Base-by-base conservation (phyloP, 352 stramenopile genomes). In the Globisporangium okanoganense region DNA sequence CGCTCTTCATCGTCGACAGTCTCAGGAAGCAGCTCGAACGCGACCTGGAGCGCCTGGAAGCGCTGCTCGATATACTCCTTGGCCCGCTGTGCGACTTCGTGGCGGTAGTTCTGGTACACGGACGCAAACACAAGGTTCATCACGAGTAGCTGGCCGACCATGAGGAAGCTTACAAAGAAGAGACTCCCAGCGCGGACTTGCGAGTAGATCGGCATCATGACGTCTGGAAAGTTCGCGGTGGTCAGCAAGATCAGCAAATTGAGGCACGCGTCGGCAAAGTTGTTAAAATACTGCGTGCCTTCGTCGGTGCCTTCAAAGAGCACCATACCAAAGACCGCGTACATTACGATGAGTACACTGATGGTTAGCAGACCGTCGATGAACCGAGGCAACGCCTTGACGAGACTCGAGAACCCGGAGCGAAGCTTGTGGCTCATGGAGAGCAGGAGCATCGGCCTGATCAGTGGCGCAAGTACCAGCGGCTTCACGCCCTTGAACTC, bases 221-320 rank as follows among this genome's bases (percentile, higher is more conserved):
- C 67, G 65, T 95, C 83, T 1, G 85, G 85, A n/a, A 83, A 92
- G 59, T 95, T 95, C 4, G 81, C 82, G 1, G 85, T 95, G 27
- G 85, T 93, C 13, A 91, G 52, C 58, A 92, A 52, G 27, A 92
- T 75, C 31, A 89, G 71, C 51, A 94, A 64, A 36, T 76, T 85
- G 65, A 87, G 71, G 38, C 64, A 77, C 9, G 80, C 56, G 24
- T 86, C 75, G 18, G 65, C 56, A 31, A 90, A 87, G 16, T 72
- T 72, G 20, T 56, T 64, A 40, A 90, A 89, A 49, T 86, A 85
- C 43, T 58, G 53, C 1, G 55, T 58, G 29, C 71, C 79, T 70
- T 88, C 78, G 10, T 65, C 41, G 0, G 70, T 82, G n/a, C 75
- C 79, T 66, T 85, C 71, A 38, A 92, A 92, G 27, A 90, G 57